These are phyloP conservation scores for Acidomyces sp. DNA, from an alignment of 495 filamentous ascomycete species.

Conservation along the genomic window DNA sequence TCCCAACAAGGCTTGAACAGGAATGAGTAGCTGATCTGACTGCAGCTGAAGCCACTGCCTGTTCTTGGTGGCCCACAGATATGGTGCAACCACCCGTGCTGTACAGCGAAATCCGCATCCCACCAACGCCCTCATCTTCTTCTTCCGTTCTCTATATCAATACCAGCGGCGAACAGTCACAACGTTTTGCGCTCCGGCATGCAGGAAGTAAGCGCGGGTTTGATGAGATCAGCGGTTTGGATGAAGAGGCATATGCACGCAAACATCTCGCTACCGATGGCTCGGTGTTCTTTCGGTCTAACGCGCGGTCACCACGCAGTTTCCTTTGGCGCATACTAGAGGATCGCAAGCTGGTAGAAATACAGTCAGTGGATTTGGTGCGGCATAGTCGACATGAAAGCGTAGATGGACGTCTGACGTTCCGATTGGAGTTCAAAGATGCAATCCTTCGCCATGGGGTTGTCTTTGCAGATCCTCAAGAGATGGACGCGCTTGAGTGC, in stretches of 20 bases:
- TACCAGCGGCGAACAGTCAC: constrained; percentile 28
- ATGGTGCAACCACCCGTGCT: constrained; percentile 31
- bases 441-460: constrained; percentile 61
- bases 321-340: constrained; percentile 87
- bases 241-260: constrained; percentile 60
- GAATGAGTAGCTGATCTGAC: too few relatives aligned
- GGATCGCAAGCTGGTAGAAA: constrained; percentile 62
- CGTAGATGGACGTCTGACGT: constrained; percentile 51
- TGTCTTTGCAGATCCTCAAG: constrained; percentile 64
- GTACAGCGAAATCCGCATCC: constrained; percentile 78
- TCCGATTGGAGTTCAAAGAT: constrained; percentile 63
- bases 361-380: constrained; percentile 69
- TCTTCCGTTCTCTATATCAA: constrained; percentile 61
- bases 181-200: constrained; percentile 20
- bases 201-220: constrained; percentile 29
- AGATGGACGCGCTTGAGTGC: constrained; percentile 58
- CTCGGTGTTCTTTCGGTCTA: constrained; percentile 70
- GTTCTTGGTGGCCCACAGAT: not conserved
- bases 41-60: not conserved
- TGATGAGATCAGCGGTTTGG: constrained; percentile 40
- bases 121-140: constrained; percentile 61
- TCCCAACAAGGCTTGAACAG: too few relatives aligned
- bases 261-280: constrained; percentile 63
- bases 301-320: constrained; percentile 58
- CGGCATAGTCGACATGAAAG: constrained; percentile 40